Percentiles rank a stretch among this genome's conserved stretches.
These are phyloP conservation scores for Mortierella alpina DNA, from an alignment of 192 early-diverging fungal genomes.

Conservation along the genomic window DNA sequence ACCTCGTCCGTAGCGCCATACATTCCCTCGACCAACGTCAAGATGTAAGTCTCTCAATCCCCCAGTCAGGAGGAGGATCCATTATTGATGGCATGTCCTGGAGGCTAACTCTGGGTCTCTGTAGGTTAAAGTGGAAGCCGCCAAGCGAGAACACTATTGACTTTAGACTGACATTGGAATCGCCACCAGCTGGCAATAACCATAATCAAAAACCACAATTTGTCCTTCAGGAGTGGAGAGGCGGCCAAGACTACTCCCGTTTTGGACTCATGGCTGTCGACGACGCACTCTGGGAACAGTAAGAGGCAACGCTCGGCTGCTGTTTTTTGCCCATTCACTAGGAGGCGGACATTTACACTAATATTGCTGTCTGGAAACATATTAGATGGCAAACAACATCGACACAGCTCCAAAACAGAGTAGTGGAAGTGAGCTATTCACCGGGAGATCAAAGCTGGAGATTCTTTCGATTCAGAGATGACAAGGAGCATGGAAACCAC, in stretches of 20 bases:
- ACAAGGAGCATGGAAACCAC: slow-evolving; percentile 83
- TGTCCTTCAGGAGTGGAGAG: slow-evolving; percentile 61
- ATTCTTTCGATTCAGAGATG: slow-evolving; percentile 83
- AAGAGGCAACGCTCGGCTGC: neutral
- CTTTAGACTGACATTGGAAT: slow-evolving; percentile 65
- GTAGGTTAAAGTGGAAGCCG: slow-evolving; percentile 90
- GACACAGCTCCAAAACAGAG: slow-evolving; percentile 59
- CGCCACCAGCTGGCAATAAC: slow-evolving; percentile 24
- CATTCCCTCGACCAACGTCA: slow-evolving; percentile 70
- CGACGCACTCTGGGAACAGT: slow-evolving; percentile 64
- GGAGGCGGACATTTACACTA: neutral
- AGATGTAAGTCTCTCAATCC: slow-evolving; percentile 63
- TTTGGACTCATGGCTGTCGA: slow-evolving; percentile 68
- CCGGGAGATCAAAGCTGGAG: slow-evolving; percentile 67
- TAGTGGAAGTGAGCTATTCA: slow-evolving; percentile 75
- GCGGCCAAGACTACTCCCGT: slow-evolving; percentile 31
- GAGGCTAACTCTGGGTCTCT: neutral
- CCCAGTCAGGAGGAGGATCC: neutral
- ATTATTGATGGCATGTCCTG: neutral
- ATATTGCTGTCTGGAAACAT: neutral
- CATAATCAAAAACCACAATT: slow-evolving; percentile 57
- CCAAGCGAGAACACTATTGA: slow-evolving; percentile 85
- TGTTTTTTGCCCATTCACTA: neutral
- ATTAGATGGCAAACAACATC: slow-evolving; percentile 37
- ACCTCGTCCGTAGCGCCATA: slow-evolving; percentile 74